Base-by-base conservation (phyloP, 2,329 filamentous ascomycete species). In the Acephala macrosclerotiorum region DNA sequence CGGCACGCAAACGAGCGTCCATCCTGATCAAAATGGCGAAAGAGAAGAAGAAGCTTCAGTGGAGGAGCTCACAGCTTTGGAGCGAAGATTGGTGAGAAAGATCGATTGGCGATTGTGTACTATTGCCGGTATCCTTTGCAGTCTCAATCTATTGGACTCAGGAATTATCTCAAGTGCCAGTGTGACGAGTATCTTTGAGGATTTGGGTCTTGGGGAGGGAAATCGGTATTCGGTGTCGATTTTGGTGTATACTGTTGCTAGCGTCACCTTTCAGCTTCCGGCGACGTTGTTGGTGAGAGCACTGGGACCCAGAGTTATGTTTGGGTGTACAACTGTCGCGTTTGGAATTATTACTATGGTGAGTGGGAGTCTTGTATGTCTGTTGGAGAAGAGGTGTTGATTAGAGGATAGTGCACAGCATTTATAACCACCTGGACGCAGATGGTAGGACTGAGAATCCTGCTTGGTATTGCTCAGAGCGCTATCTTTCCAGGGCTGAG, bases 181-280 rank as follows among this genome's bases (percentile, higher is more conserved):
- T 0, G 89, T 92, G 11, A 92, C 90, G 0, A 88, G 67, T 47
- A 90, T 92, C 86, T 82, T 88, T 56, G 73, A 79, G 12, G 89
- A 92, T 72, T 80, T 92, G 49, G 83, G 84, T 18, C 80, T 92
- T 14, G 83, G 86, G 11, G 74, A 80, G 49, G 89, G 89, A 25
- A 87, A 89, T 68, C 82, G 89, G 45, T 92, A 90, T 74, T 90
- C 87, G 1, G 84, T 92, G 4, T 84, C 88, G 25, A 92, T 93
- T 64, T 90, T 92, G 79, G 90, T 92, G 75, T 91, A 92, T 77
- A 91, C 89, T 11, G 83, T 92, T 63, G 82, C 89, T 5, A 88
- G 84, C 71, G 89, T 92, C 47, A 83, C 84, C 11, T 91, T 90
- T 72, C 89, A 92, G 75, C 79, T 92, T 8, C 90, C 90, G 0